Conservation (phyloP, 345 rosid species). For the Ceriops tagal region DNA sequence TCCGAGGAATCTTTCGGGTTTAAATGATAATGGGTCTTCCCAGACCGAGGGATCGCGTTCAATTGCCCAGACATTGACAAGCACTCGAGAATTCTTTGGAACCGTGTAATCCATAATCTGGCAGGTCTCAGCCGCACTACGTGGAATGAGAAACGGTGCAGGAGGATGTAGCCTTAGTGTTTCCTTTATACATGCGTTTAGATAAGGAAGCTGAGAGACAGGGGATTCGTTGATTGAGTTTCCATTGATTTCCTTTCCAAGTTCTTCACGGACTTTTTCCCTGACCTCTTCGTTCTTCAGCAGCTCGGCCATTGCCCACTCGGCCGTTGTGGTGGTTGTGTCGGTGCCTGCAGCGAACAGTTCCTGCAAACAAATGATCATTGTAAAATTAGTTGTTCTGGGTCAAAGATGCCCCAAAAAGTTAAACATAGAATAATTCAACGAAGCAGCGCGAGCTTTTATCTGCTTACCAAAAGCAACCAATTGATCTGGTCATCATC, state of each 20-base stretch:
- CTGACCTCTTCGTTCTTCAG: slow-evolving; percentile 8
- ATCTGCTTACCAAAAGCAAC: slow-evolving; percentile 8
- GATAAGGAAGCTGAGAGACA: slow-evolving; percentile 10
- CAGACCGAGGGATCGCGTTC: slow-evolving; percentile 7
- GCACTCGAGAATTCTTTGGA: slow-evolving; percentile 15
- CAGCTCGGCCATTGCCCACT: slow-evolving; percentile 15
- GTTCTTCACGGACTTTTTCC: slow-evolving; percentile 2
- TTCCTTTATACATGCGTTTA: slow-evolving; percentile 17
- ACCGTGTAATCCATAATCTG: slow-evolving; percentile 17
- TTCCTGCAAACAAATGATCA: slow-evolving; percentile 2
- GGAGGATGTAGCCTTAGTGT: slow-evolving; percentile 19
- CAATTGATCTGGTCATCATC: slow-evolving; percentile 18
- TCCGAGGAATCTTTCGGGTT: slow-evolving; percentile 16
- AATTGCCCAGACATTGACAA: slow-evolving; percentile 22
- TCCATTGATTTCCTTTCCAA: slow-evolving; percentile 1
- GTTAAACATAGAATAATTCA: neutral
- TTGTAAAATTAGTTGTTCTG: too few relatives aligned
- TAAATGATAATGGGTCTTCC: slow-evolving; percentile 20
- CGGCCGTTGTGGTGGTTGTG: slow-evolving; percentile 1
- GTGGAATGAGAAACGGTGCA: slow-evolving; percentile 14
- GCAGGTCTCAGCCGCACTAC: slow-evolving; percentile 9
- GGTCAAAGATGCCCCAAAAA: neutral
- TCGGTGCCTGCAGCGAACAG: slow-evolving; percentile 12
- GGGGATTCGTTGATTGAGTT: neutral
- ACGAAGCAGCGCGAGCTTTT: neutral